Evolutionary conservation across 768 basidiomycete species (phyloP).

Genomic region (Nevesoporus exiguus): DNA sequence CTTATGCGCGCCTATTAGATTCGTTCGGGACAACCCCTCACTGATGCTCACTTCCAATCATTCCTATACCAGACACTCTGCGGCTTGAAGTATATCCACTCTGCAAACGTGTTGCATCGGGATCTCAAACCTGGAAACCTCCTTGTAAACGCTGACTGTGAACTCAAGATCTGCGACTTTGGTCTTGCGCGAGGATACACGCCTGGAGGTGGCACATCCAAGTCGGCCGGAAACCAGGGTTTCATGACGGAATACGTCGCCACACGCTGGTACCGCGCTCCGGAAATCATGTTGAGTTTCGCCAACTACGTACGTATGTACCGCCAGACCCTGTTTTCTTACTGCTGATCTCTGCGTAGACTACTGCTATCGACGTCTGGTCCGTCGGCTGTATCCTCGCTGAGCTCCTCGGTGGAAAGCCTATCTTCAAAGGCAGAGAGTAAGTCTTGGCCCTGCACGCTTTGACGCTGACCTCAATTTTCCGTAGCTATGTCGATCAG

Average conservation of each 20-base stretch:
- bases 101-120: constrained; percentile 94
- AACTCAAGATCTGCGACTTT: constrained; percentile 98
- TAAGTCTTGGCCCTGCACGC: constrained; percentile 37
- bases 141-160: constrained; percentile 97
- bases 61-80: constrained; percentile 99
- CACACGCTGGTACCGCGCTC: constrained; percentile 98
- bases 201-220: constrained; percentile 72
- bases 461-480: constrained; percentile 1
- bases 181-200: constrained; percentile 94
- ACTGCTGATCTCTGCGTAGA: constrained; percentile 41
- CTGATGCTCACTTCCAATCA: constrained; percentile 90
- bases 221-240: constrained; percentile 76
- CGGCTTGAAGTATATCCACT: constrained; percentile 97
- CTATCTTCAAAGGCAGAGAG: constrained; percentile 97
- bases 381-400: constrained; percentile 94
- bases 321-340: not conserved
- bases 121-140: constrained; percentile 95
- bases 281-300: constrained; percentile 98
- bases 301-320: constrained; percentile 75
- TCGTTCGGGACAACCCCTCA: constrained; percentile 83
- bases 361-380: constrained; percentile 93
- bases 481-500: constrained; percentile 89
- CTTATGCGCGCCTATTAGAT: constrained; percentile 43
- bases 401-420: constrained; percentile 89
- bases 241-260: constrained; percentile 99